Percentiles rank a stretch among this genome's conserved stretches.
phyloP scores from a whole-genome alignment of 2,329 filamentous ascomycete species.

The Cylindrodendrum hubeiense region DNA sequence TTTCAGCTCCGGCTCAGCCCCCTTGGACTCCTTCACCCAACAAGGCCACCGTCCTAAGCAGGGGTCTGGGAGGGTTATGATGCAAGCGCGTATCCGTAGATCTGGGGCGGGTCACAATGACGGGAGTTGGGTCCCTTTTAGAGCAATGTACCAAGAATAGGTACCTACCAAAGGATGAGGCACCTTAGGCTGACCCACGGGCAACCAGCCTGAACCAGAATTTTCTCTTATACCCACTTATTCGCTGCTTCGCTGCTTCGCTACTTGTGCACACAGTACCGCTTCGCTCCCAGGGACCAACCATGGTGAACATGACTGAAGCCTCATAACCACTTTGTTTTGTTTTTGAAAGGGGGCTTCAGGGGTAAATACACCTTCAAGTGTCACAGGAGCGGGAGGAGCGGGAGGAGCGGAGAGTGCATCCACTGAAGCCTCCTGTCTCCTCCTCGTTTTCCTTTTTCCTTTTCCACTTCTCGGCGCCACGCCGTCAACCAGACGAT shows the following conservation, averaged over 20 bases:
- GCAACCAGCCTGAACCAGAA: conserved; percentile 8
- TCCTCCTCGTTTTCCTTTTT: conserved; percentile 1
- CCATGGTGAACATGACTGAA: not conserved
- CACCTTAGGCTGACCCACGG: conserved; percentile 3
- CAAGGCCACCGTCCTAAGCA: conserved; percentile 12
- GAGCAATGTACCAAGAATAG: conserved; percentile 22
- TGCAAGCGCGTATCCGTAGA: conserved; percentile 25
- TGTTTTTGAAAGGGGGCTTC: not conserved
- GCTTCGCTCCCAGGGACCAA: not conserved
- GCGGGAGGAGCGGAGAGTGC: conserved; percentile 17
- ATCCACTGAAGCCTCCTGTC: not conserved
- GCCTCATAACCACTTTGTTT: too few species aligned
- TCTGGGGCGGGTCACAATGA: conserved; percentile 26
- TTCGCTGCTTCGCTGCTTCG: conserved; percentile 1
- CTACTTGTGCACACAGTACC: not conserved
- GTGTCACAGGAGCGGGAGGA: conserved; percentile 10
- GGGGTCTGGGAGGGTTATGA: conserved; percentile 19
- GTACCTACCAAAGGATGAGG: conserved; percentile 4
- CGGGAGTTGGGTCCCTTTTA: conserved; percentile 17
- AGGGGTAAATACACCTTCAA: conserved; percentile 10
- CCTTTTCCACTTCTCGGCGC: conserved; percentile 1
- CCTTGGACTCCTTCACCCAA: conserved; percentile 9
- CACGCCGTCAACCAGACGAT: conserved; percentile 11
- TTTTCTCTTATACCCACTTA: not conserved
- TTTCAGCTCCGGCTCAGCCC: conserved; percentile 24